Evolutionary conservation across 2,329 filamentous ascomycete species (phyloP), one percentile per base, ranked within the genome.

Genomic region (Penicillium freii): DNA sequence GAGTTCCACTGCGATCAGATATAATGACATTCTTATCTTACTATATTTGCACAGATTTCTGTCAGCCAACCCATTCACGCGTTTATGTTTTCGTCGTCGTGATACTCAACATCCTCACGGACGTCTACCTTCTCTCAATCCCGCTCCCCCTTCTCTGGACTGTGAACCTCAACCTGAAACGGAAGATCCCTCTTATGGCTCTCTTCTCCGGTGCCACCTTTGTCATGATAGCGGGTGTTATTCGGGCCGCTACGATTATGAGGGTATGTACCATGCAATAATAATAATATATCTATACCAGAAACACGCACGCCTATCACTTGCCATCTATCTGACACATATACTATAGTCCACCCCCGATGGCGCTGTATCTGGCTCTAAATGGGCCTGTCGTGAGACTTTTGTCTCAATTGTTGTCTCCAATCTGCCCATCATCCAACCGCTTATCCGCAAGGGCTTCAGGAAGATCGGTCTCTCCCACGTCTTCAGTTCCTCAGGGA

Each of bases 81-180:
- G 73, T 77, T 29, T 74, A 81, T 49, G 72, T 83, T 38, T 77
- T 78, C 65, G 74, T 80, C 19, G 77, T 75, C 2, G 75, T 81
- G 53, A 70, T 77, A 8, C 72, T 80, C 50, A 85, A 85, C 60
- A 75, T 84, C 6, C 51, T 76, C 3, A 86, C 84, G 4, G 84
- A 86, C 60, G 45, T 84, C 1, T 86, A 85, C 57, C 74, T 86
- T 15, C 78, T 86, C 54, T 77, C 77, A 21, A 84, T 86, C 25
- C 82, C 83, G 0, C 71, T 86, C 4, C 82, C 83, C 0, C 78
- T 85, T 69, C 71, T 86, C 3, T 84, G 80, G 80, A 73, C 72
- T 19, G 78, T 83, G 0, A 77, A 76, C 0, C 73, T 86, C 17
- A 70, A 70, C 7, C 66, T 76, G 0, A 67, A 72, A 10, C 80